phyloP scores from a whole-genome alignment of 2,329 filamentous ascomycete species.

The Fusarium tjaetaba region DNA sequence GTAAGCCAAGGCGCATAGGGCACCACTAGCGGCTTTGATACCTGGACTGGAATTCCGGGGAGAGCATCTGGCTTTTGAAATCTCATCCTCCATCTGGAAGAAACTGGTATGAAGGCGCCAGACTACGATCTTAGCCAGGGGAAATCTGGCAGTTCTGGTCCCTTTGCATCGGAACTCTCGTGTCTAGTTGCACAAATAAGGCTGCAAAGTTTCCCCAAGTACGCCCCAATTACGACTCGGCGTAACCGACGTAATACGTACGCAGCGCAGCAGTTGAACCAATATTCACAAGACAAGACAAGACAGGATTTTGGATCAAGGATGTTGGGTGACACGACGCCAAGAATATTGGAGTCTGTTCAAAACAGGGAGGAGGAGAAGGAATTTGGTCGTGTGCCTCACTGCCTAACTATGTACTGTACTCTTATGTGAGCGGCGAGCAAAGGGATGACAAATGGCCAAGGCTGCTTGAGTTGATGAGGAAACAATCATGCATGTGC shows the following conservation, averaged over 20 bases:
- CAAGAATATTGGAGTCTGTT: background rate
- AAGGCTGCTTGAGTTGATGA: background rate
- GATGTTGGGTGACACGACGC: constrained; percentile 13
- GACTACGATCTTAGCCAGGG: background rate
- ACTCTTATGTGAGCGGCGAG: background rate
- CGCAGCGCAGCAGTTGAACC: background rate
- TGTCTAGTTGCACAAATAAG: constrained; percentile 17
- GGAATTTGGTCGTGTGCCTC: constrained; percentile 1
- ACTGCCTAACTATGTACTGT: background rate
- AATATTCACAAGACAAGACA: constrained; percentile 14
- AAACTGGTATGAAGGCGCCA: background rate
- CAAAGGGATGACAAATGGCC: background rate
- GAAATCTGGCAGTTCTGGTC: background rate
- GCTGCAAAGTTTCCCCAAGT: constrained; percentile 4
- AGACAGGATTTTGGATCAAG: background rate
- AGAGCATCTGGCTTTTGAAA: background rate
- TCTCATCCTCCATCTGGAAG: background rate
- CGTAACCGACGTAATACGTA: constrained; percentile 22
- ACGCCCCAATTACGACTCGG: constrained; percentile 12
- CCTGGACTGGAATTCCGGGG: background rate
- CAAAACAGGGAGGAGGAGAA: constrained; percentile 11
- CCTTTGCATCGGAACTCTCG: background rate
- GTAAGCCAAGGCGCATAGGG: constrained; percentile 11
- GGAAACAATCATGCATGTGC: background rate
- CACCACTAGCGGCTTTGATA: background rate